Conservation (phyloP, 441 rosid species). For the Populus hybrid region DNA sequence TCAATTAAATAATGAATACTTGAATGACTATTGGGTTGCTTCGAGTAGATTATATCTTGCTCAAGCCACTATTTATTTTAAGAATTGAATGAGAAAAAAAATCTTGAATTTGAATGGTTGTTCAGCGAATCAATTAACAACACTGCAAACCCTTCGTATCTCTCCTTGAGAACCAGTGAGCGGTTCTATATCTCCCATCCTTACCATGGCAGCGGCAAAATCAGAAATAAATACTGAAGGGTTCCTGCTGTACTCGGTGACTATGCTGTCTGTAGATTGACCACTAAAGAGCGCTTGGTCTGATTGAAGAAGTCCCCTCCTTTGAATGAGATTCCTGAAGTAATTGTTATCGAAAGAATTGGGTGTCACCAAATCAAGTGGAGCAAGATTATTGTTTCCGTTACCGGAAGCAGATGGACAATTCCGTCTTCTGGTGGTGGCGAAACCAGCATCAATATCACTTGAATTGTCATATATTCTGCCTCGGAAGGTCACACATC, state of each 20-base stretch:
- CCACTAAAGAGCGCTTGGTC: constrained; percentile 53
- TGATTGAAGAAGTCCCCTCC: constrained; percentile 49
- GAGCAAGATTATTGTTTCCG: constrained; percentile 28
- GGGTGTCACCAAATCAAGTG: constrained; percentile 56
- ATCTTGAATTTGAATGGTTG: background rate
- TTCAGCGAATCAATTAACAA: constrained; percentile 23
- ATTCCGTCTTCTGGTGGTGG: constrained; percentile 34
- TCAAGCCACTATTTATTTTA: background rate
- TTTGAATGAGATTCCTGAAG: constrained; percentile 43
- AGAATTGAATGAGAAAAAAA: too few relatives aligned
- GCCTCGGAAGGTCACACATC: constrained; percentile 39
- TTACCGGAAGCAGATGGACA: constrained; percentile 35
- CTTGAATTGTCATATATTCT: constrained; percentile 42
- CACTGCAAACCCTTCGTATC: constrained; percentile 42
- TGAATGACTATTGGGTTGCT: too few relatives aligned
- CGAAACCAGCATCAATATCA: constrained; percentile 42
- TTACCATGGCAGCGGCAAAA: constrained; percentile 53
- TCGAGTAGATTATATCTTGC: too few relatives aligned
- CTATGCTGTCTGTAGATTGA: constrained; percentile 45
- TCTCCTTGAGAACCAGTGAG: constrained; percentile 35
- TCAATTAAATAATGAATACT: too few relatives aligned
- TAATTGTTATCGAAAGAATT: constrained; percentile 56
- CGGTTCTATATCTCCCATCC: constrained; percentile 40
- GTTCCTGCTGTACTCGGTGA: constrained; percentile 40
- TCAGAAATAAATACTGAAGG: constrained; percentile 41